Evolutionary conservation across 2,329 filamentous ascomycete genomes (phyloP), one percentile per base, ranked within the genome.

Genomic region (Neonectria coccinea): DNA sequence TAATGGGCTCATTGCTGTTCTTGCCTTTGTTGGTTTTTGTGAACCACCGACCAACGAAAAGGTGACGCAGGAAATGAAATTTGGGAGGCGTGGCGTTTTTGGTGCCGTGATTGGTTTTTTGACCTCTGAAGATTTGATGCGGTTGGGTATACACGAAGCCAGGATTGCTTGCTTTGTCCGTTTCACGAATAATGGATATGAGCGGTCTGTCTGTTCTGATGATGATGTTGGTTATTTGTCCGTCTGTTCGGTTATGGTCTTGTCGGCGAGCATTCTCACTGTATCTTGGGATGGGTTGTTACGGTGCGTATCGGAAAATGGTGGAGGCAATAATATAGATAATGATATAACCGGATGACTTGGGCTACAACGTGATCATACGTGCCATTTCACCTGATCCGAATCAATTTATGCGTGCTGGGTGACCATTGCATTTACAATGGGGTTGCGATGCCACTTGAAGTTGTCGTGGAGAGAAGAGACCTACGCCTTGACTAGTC

Each of bases 1-100:
- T 92, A 1, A 1, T 91, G 1, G 88, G 88, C 0, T 79, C 78
- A 0, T 83, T 88, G 1, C 62, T 85, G 50, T 72, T 79, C 4
- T 57, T 79, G 31, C 79, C 79, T 1, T 36, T 80, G n/a, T 79
- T 76, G 25, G 70, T 77, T 20, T 58, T 78, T 1, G 25, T 79
- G 33, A 79, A 80, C 44, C 64, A 66, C 27, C 33, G 54, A 8
- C 59, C 58, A 62, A 47, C 29, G 54, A 63, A 7, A 70, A 66
- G 18, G 25, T 18, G 9, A 42, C 3, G n/a, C 27, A 31, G 12
- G 18, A 4, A 5, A n/a, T 9, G 10, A n/a, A 5, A 16, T 8
- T 20, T 29, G 44, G 45, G 11, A n/a, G 31, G 48, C 25, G 33
- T 31, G 10, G 20, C 31, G n/a, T 22, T 14, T n/a, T 3, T 25